Base-by-base conservation (phyloP, 371 early-diverging fungal species). In the Mortierella sp. region DNA sequence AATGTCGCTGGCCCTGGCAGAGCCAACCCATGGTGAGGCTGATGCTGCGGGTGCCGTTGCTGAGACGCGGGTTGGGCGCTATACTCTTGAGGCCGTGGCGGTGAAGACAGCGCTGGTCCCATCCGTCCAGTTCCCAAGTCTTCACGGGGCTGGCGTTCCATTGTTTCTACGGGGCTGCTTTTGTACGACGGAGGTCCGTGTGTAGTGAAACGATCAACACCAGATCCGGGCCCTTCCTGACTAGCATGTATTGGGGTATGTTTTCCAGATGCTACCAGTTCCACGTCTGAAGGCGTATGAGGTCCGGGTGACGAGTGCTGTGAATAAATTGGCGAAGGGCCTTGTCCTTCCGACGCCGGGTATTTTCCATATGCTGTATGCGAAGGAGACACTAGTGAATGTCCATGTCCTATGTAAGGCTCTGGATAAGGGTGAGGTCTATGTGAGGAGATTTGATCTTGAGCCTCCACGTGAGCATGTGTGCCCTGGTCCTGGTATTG, bases 21-120 rank as follows among this genome's bases (percentile, higher is more conserved):
- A n/a, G 15, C 21, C 17, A n/a, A 17, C 17, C 15, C 43, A 37
- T 37, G 37, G 9, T 15, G 43, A 43, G 4, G n/a, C 37, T 34
- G 37, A 34, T 34, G 7, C 37, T 34, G 37, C 37, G 37, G 14
- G 2, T 34, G 37, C 37, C 37, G 37, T 34, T 7, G 14, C 1
- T 49, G 54, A 15, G 56, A 12, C 42, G 51, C 17, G 4, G 55
- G 41, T 12, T 50, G 64, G 12, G 51, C n/a, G 15, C 46, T 44
- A 26, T 56, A 50, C n/a, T 61, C 62, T 14, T 60, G 56, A 3
- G 52, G 26, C 6, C 52, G 55, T 7, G 57, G 46, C 3, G 62
- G 47, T 2, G 60, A 59, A 3, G 54, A n/a, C 11, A 42, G 27
- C 48, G 46, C 3, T 14, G 66, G 51, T 14, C 24, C 50, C 30